phyloP scores from a whole-genome alignment of 108 stramenopile species.

The Stephanodiscus minutulus region DNA sequence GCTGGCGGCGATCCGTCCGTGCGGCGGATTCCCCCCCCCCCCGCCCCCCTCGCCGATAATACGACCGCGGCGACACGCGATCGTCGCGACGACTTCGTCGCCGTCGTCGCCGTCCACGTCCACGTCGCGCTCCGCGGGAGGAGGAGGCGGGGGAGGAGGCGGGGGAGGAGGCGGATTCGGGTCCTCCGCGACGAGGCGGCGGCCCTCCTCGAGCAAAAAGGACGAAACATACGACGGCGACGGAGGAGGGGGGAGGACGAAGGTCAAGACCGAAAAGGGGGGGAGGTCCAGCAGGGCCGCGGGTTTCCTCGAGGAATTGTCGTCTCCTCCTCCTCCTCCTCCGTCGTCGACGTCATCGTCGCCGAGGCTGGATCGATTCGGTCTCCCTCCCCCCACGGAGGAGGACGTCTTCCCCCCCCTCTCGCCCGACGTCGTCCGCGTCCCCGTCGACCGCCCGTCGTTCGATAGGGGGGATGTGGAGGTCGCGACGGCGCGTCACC shows the following conservation, averaged over 20 bases:
- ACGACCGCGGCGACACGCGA: too few relatives aligned
- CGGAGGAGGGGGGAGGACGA: background rate
- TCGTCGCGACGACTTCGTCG: too few relatives aligned
- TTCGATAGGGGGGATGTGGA: slow-evolving; percentile 49
- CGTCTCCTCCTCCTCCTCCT: background rate
- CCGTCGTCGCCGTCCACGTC: background rate
- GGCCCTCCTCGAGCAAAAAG: too few relatives aligned
- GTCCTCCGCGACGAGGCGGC: background rate
- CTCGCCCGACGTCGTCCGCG: slow-evolving; percentile 44
- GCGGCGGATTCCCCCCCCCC: background rate
- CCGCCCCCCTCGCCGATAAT: background rate
- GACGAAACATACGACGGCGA: too few relatives aligned
- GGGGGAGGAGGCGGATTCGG: slow-evolving; percentile 1
- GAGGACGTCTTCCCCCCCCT: slow-evolving; percentile 83
- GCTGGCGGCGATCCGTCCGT: background rate
- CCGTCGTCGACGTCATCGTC: slow-evolving; percentile 2
- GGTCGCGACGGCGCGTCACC: slow-evolving; percentile 47
- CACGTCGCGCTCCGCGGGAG: background rate
- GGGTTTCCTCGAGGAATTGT: slow-evolving; percentile 7
- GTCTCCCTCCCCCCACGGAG: slow-evolving; percentile 67
- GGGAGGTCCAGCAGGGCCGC: too few relatives aligned
- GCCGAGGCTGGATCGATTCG: slow-evolving; percentile 76
- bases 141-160: too few relatives aligned
- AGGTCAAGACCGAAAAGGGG: background rate
- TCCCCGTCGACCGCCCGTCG: slow-evolving; percentile 18